Percentiles rank a stretch among this genome's conserved stretches.
Conservation (phyloP, 2,329 filamentous ascomycete genomes). For the Sporothrix globosa region DNA sequence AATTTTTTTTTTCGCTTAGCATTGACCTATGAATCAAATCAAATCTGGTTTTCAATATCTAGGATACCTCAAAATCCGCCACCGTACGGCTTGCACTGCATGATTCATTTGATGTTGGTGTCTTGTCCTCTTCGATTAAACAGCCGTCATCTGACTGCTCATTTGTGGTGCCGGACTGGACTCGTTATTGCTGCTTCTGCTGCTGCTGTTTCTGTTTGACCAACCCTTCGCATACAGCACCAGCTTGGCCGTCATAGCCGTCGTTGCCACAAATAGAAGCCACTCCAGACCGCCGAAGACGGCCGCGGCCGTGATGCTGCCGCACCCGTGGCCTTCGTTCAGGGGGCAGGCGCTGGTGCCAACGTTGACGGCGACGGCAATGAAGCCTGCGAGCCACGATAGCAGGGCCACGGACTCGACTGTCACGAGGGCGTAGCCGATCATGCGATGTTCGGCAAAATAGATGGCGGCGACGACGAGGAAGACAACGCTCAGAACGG, state of each 20-base stretch:
- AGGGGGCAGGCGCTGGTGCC: conserved; percentile 1
- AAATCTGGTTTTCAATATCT: too few species aligned
- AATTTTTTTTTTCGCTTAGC: too few species aligned
- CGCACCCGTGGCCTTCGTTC: background rate
- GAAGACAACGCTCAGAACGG: conserved; percentile 1
- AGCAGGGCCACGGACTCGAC: conserved; percentile 25
- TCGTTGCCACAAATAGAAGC: conserved; percentile 16
- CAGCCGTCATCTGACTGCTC: too few species aligned
- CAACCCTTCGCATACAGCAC: background rate
- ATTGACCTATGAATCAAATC: too few species aligned
- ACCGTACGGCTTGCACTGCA: too few species aligned
- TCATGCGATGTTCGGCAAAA: background rate
- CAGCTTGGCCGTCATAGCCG: background rate
- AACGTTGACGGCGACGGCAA: conserved; percentile 26
- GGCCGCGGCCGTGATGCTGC: conserved; percentile 6
- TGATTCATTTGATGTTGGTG: too few species aligned
- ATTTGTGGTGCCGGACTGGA: too few species aligned
- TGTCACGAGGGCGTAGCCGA: background rate
- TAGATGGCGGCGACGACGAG: background rate
- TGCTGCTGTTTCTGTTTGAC: too few species aligned
- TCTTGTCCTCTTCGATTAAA: too few species aligned
- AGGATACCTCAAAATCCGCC: too few species aligned
- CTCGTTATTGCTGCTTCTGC: too few species aligned
- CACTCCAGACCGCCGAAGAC: conserved; percentile 21
- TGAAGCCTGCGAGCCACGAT: conserved; percentile 28